These are phyloP conservation scores for Phytophthora quininea DNA, from an alignment of 352 stramenopile genomes.

Conservation along the genomic window DNA sequence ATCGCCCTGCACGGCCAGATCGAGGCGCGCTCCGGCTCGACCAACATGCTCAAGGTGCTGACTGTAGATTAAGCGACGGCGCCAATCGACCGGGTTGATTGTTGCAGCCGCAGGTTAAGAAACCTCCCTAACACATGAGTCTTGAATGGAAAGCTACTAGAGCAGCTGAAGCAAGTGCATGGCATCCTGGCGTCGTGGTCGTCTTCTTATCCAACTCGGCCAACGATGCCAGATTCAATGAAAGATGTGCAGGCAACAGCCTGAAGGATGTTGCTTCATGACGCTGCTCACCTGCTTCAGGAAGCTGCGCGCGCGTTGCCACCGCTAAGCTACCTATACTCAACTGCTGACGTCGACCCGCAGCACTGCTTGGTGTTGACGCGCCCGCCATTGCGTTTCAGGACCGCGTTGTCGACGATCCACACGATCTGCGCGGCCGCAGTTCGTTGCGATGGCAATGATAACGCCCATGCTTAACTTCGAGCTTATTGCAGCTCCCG, in stretches of 20 bases:
- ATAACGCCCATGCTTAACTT: no score
- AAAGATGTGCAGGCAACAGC: constrained; percentile 11
- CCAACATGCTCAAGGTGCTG: constrained; percentile 93
- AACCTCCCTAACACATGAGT: constrained; percentile 17
- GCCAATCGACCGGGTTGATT: neutral
- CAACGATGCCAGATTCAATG: constrained; percentile 14
- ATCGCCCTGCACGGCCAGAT: constrained; percentile 91
- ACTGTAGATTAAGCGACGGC: constrained; percentile 69
- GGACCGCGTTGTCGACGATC: neutral
- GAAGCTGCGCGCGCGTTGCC: constrained; percentile 1
- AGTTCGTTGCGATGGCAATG: no score
- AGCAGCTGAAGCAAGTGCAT: no score
- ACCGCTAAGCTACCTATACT: no score
- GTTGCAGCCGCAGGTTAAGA: constrained; percentile 13
- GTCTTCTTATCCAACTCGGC: neutral
- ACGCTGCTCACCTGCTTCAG: neutral
- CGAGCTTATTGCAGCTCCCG: no score
- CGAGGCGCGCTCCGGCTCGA: constrained; percentile 87
- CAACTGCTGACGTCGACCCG: no score
- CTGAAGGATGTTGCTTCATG: no score
- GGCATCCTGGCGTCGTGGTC: neutral
- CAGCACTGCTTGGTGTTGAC: neutral
- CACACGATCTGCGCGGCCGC: neutral
- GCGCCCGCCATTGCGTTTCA: neutral
- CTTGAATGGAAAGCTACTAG: constrained; percentile 4